Base-by-base conservation (phyloP, 805 yeast species). In the Saturnispora sekii region DNA sequence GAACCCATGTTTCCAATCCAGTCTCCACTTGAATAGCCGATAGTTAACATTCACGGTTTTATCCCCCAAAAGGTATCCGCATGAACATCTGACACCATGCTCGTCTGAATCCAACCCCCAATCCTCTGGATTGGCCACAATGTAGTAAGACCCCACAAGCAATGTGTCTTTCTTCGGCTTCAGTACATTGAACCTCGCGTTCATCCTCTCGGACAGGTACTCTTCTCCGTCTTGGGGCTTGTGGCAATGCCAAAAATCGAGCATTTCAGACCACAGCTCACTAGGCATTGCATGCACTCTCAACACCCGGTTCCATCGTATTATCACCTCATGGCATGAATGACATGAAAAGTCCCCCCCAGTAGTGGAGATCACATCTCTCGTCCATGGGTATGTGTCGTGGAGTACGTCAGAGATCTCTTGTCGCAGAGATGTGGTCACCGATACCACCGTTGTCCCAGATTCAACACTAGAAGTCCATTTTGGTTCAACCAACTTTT, bases 211-310 rank as follows among this genome's bases (percentile, higher is more conserved):
- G 8, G 43, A 35, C 10, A 35, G 16, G 26, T 58, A 46, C 16
- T 54, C 41, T 2, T 48, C 42, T 2, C 55, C 57, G 1, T 45
- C 41, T 14, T 51, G 47, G 0, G 94, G 94, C 54, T 82, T 83
- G 57, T 90, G 97, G 58, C 98, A 90, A 60, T 90, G 97, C 98
- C 98, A 90, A 52, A 83, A 84, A 47, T 90, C 97, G 95, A 90
- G 83, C 73, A 93, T 66, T 59, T 90, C 98, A 11, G 82, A 77
- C 98, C 98, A 90, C 40, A 77, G 68, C 56, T 88, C 97, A 1
- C 95, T 83, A 0, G 98, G 98, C 79, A 90, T 75, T 33, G 84
- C 84, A 43, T 63, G 56, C 38, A 77, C 63, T 11, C 57, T 61
- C 3, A 38, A 17, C 14, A 68, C 57, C 0, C 58, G 40, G 0